Base-by-base conservation (phyloP, 1,284 basidiomycete genomes). In the Ustilago loliicola region DNA sequence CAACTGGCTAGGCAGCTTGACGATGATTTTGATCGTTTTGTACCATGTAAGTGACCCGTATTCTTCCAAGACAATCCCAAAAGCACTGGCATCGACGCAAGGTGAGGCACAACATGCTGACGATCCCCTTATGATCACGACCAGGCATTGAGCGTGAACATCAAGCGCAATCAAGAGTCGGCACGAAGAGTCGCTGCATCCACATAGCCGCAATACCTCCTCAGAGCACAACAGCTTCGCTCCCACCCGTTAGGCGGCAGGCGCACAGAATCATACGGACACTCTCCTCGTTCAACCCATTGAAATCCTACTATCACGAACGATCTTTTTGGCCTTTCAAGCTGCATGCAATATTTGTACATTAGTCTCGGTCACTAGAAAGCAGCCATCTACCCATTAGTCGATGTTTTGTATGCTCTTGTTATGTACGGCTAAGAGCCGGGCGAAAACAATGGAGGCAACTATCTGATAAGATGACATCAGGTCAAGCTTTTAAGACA, bases 1-100 rank as follows among this genome's bases (percentile, higher is more conserved):
- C 69, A 83, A 83, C 67, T 83, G 81, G 81, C 75, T 82, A 32
- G 82, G 82, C 51, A 80, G 81, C 61, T 65, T 82, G 25, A 75
- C 80, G 15, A 83, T 83, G 81, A 69, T 83, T 54, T 60, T 83
- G 54, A 83, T 83, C 55, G 80, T 83, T 47, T 21, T 83, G 27
- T 83, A 82, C 58, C 82, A 83, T 54, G 82, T 83, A 72, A 68
- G 82, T 83, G 15, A 6, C 1, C 21, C n/a, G n/a, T n/a, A n/a
- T n/a, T n/a, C n/a, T 38, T 38, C 8, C 36, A 38, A 38, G 3
- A 38, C 36, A 7, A 3, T 15, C 36, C 36, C 36, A 7, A 38
- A 15, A 3, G n/a, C n/a, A n/a, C 15, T 7, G 36, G 36, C 36
- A 34, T 34, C 36, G 3, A 38, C n/a, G n/a, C 36, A 10, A 10